Conservation (phyloP, 306 rosid species). For the Calophaca sinica region DNA sequence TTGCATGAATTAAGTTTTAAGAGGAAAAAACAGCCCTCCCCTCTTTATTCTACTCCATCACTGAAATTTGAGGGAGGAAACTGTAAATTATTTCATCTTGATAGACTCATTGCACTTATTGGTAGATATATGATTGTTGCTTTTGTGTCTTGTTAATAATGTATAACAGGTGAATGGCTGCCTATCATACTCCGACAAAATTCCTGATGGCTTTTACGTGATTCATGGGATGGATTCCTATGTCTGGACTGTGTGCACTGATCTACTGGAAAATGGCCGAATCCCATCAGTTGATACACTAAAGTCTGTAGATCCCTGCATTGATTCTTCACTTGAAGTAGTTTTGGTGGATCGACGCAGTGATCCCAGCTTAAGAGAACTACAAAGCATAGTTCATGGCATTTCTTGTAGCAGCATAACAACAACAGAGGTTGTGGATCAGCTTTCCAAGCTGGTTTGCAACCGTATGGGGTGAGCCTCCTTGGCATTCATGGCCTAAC, state of each 20-base stretch:
- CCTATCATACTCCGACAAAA: conserved; percentile 82
- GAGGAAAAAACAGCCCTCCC: conserved; percentile 10
- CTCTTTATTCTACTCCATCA: background rate
- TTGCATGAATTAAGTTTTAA: background rate
- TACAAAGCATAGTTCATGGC: conserved; percentile 69
- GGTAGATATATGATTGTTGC: conserved; percentile 40
- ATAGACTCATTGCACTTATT: conserved; percentile 31
- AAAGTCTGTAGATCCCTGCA: conserved; percentile 70
- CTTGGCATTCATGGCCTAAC: conserved; percentile 39
- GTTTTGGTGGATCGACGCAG: conserved; percentile 78
- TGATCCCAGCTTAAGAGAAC: conserved; percentile 87
- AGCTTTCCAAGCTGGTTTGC: conserved; percentile 90
- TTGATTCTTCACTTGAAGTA: conserved; percentile 79
- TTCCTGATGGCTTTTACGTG: conserved; percentile 93
- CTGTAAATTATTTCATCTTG: conserved; percentile 32
- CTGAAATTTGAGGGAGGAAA: conserved; percentile 23
- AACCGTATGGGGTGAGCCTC: conserved; percentile 90
- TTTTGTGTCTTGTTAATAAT: conserved; percentile 47
- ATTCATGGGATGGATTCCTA: conserved; percentile 93
- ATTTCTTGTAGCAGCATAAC: conserved; percentile 79
- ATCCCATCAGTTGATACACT: conserved; percentile 86
- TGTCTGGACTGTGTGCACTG: conserved; percentile 92
- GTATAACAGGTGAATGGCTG: conserved; percentile 92
- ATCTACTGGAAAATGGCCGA: conserved; percentile 85
- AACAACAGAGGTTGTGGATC: conserved; percentile 85